Evolutionary conservation across 1,139 yeast species (phyloP), one percentile per base, ranked within the genome.

Genomic region (Protomyces lactucae-debilis): DNA sequence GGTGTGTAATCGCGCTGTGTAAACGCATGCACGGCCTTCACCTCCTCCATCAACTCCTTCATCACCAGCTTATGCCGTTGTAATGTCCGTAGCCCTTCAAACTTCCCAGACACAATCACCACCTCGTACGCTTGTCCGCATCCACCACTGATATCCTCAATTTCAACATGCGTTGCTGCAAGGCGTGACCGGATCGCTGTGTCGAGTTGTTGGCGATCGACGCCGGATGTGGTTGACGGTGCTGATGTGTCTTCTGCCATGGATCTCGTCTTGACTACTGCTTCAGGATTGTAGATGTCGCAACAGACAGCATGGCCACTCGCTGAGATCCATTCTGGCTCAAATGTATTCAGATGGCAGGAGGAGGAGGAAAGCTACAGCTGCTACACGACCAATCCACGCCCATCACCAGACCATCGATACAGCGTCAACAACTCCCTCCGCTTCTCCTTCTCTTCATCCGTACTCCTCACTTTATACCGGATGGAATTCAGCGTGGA

Each of bases 21-120:
- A 74, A 93, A 95, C 0, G 99, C 99, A 76, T 93, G 99, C 54
- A 93, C 91, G 4, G 81, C 77, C 0, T 89, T 86, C 54, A 93
- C 89, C 73, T 92, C 97, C 18, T 86, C 90, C 72, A 85, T 86
- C 67, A 93, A 79, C 0, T 89, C 85, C 51, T 76, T 79, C 75
- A 95, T 93, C 57, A 95, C 97, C 70, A 91, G 73, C 68, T 98
- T 80, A 71, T 91, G 96, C 73, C 99, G 83, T 79, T 86, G 83
- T 65, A 93, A 79, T 74, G 88, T 88, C 76, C 90, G 90, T 77
- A 91, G 89, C 36, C 95, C 95, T 67, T 79, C 76, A 75, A 93
- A 93, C 48, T 80, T 71, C 51, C 81, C 80, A n/a, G 93, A 86
- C 21, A 93, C 97, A 32, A 95, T 92, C 2, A 88, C 82, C 48